These are phyloP conservation scores for Basidioascus undulatus DNA, from an alignment of 768 basidiomycete genomes.

Conservation along the genomic window DNA sequence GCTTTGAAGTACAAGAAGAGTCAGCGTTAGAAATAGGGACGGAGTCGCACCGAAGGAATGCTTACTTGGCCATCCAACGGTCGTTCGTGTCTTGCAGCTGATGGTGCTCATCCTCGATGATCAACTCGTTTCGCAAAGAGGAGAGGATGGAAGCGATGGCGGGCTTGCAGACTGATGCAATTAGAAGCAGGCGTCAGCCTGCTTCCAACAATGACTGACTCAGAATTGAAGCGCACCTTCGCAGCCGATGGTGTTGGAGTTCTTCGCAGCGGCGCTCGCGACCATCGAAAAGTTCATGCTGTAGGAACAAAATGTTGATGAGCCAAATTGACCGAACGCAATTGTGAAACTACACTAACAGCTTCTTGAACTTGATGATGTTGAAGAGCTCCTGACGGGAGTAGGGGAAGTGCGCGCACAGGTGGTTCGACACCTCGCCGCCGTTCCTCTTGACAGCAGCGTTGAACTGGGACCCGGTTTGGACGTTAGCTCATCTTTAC, in stretches of 20 bases:
- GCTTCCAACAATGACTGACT: too few species aligned
- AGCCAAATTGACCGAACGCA: too few species aligned
- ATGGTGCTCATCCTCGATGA: constrained; percentile 38
- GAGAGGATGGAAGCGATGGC: constrained; percentile 29
- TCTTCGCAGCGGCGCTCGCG: constrained; percentile 27
- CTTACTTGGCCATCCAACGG: constrained; percentile 15
- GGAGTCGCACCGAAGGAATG: too few species aligned
- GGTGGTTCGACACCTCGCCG: constrained; percentile 12
- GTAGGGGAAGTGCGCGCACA: constrained; percentile 43
- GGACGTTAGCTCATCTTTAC: constrained; percentile 9
- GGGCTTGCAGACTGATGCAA: constrained; percentile 51
- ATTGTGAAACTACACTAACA: too few species aligned
- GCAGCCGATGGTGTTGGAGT: constrained; percentile 33
- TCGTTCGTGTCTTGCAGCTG: constrained; percentile 46
- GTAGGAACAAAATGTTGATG: too few species aligned
- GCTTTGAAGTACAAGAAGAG: too few species aligned
- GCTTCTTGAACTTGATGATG: constrained; percentile 36
- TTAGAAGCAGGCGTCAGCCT: too few species aligned
- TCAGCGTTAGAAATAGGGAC: too few species aligned
- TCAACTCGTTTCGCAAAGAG: constrained; percentile 35
- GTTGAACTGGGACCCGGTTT: too few species aligned
- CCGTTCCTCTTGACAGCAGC: constrained; percentile 15
- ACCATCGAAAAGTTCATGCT: constrained; percentile 31
- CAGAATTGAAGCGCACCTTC: too few species aligned
- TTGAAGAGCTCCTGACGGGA: constrained; percentile 42